A percentile compares a stretch with the other conserved stretches of the same genome.
phyloP scores from a whole-genome alignment of 2,329 filamentous ascomycete genomes.

The Cadophora luteo-olivacea region DNA sequence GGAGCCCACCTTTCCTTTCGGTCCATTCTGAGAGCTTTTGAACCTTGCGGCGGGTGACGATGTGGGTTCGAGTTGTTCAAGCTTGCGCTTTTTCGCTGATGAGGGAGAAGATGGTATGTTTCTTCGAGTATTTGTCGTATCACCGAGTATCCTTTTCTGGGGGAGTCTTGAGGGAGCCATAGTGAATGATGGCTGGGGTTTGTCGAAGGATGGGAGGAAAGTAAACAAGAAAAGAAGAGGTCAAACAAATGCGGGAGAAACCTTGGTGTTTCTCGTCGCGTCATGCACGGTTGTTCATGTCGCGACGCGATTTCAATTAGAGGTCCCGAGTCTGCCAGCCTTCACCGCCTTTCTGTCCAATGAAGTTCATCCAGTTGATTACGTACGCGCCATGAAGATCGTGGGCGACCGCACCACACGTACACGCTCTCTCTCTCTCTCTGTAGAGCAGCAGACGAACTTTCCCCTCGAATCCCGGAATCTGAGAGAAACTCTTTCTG shows the following conservation, averaged over 20 bases:
- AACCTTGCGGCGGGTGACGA: slow-evolving; percentile 64
- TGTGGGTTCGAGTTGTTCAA: slow-evolving; percentile 75
- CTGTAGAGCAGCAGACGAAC: too few relatives aligned
- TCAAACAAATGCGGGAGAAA: slow-evolving; percentile 5
- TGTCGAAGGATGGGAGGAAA: background rate
- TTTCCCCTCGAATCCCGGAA: too few relatives aligned
- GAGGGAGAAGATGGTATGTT: slow-evolving; percentile 64
- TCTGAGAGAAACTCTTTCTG: too few relatives aligned
- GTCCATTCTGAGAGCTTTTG: slow-evolving; percentile 67
- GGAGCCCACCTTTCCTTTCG: slow-evolving; percentile 68
- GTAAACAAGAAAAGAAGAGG: slow-evolving; percentile 13
- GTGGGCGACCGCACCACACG: too few relatives aligned
- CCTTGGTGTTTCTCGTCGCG: slow-evolving; percentile 21
- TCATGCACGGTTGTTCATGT: slow-evolving; percentile 3
- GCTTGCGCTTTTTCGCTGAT: slow-evolving; percentile 77
- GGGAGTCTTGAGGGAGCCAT: slow-evolving; percentile 56
- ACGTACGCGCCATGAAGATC: too few relatives aligned
- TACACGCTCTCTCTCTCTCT: too few relatives aligned
- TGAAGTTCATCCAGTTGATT: too few relatives aligned
- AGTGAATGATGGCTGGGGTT: slow-evolving; percentile 11
- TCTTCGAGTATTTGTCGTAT: slow-evolving; percentile 68
- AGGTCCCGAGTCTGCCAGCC: too few relatives aligned
- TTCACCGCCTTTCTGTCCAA: too few relatives aligned
- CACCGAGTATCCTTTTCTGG: slow-evolving; percentile 76
- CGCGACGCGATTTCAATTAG: slow-evolving; percentile 27